Evolutionary conservation across 257 asterid species (phyloP), one percentile per base, ranked within the genome.

Genomic region (Nicotiana benthamiana): DNA sequence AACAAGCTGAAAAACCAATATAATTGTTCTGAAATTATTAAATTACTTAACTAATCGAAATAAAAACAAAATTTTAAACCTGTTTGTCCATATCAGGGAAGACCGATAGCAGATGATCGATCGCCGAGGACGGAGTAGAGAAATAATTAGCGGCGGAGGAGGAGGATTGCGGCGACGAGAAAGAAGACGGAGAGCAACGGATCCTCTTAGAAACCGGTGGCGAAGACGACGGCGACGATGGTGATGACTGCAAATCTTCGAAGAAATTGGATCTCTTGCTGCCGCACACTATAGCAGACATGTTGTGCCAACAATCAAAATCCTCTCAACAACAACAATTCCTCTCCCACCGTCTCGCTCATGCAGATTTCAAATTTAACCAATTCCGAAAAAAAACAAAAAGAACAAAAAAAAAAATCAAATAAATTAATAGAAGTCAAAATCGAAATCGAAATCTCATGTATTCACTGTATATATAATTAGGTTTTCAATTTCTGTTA

Each of bases 241-340:
- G 26, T n/a, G 87, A 28, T 13, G 85, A 46, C 15, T 75, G 97
- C 85, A 94, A 91, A 67, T 93, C 98, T 90, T 92, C 97, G 85
- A 95, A 95, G 84, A 93, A 87, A 87, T 86, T 93, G 85, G 98
- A 90, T 90, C 99, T 95, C 98, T 95, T 95, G 79, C 98, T 95
- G 79, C 98, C 98, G 89, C 97, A 92, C 96, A 95, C 89, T 85
- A 92, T 88, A 85, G 99, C 99, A 95, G 98, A 95, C 99, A 92
- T 95, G 96, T 88, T 93, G 91, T 86, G 94, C 83, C 83, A 22
- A 40, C 46, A 79, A 63, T 80, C 79, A 53, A 46, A 79, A 62
- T 30, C 81, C 68, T 52, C 78, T 65, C 79, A 59, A 63, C 85
- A 72, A 84, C 84, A 77, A 88, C 83, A 82, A 79, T 82, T 83